Percentiles rank a stretch among this genome's conserved stretches.
Conservation (phyloP, 305 asterid genomes). For the Withania somnifera region DNA sequence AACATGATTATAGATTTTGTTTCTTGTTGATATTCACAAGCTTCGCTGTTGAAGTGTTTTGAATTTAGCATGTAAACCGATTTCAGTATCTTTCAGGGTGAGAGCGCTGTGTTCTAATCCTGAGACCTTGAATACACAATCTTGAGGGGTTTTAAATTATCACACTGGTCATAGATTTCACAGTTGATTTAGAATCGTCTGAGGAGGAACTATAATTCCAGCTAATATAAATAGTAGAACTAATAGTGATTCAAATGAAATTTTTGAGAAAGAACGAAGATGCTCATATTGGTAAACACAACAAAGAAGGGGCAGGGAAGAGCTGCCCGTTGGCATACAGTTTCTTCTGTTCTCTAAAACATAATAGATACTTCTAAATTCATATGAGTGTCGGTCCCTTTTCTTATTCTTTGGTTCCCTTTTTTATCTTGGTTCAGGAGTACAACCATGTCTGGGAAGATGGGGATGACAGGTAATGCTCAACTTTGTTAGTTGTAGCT, state of each 20-base stretch:
- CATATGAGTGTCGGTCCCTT: not conserved
- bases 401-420: constrained; percentile 4
- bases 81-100: not conserved
- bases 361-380: not conserved
- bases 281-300: not conserved
- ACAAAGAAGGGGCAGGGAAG: not conserved
- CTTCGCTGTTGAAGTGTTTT: not conserved
- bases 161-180: not conserved
- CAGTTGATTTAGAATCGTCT: not conserved
- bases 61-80: not conserved
- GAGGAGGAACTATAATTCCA: not conserved
- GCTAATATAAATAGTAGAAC: not conserved
- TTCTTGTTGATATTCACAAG: not conserved
- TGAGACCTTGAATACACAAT: not conserved
- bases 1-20: not conserved
- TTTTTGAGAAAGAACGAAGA: not conserved
- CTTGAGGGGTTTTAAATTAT: not conserved
- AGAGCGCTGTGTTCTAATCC: not conserved
- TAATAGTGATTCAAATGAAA: not conserved
- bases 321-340: not conserved
- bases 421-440: constrained; percentile 44
- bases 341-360: not conserved
- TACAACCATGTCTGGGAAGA: constrained; percentile 93
- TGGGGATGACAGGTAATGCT: constrained; percentile 71
- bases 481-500: not conserved